Base-by-base conservation (phyloP, 2,329 filamentous ascomycete genomes). In the Chalaropsis ovoidea region DNA sequence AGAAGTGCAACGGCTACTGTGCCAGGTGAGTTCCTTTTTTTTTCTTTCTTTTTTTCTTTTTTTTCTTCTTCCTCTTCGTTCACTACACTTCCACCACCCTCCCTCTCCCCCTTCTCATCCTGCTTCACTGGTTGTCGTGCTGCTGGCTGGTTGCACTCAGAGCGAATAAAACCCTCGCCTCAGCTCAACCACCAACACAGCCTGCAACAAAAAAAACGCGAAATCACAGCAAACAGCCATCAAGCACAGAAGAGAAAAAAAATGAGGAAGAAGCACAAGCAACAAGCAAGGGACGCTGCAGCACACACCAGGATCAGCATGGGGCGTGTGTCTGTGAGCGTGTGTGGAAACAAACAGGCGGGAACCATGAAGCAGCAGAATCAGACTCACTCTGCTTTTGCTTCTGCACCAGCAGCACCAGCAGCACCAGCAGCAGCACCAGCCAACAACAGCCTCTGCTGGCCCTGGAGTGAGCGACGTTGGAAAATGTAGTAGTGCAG, bases 1-100 rank as follows among this genome's bases (percentile, higher is more conserved):
- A 95, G 79, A 86, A 90, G 76, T 99, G 94, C 77, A 83, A 81
- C 72, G 84, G 86, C 72, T 99, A 94, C 78, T 96, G 92, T 77
- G 92, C 94, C 71, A 94, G 85, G 86, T 95, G 85, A 72, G 77
- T 78, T 67, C 66, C 67, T 64, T 68, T 35, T 66, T 58, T 63
- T 47, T 67, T 19, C 63, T 47, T 49, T 65, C 60, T 62, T 54
- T 49, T 62, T 66, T 24, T 61, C 24, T 60, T 64, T 61, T 56
- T 39, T 45, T 64, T n/a, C 56, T 64, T 61, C 56, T 27, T 45
- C 63, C 19, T 17, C 41, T 11, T 60, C 10, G 3, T 41, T 49
- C 60, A 19, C 47, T 54, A 24, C 47, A 39, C 11, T 31, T 63
- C 47, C 22, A 45, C 31, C 42, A 47, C n/a, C 45, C 43, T 45